Percentiles rank a stretch among this genome's conserved stretches.
phyloP scores from a whole-genome alignment of 192 early-diverging fungal genomes.

The Spinellus fusiger region DNA sequence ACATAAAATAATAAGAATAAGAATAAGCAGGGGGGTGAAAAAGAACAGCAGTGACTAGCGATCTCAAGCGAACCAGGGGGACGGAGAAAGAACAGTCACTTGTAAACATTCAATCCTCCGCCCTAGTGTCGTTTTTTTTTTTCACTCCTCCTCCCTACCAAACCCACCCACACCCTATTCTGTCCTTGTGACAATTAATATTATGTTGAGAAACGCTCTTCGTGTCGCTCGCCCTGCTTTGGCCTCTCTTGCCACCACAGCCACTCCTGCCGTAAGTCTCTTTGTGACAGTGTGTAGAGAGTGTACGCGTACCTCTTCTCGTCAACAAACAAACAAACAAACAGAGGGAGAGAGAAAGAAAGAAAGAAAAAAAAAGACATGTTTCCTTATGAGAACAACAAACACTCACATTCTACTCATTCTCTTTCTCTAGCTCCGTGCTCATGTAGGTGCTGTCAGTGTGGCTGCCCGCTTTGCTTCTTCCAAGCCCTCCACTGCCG shows the following conservation, averaged over 20 bases:
- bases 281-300: background rate
- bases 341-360: background rate
- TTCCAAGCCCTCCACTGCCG: conserved; percentile 72
- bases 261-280: conserved; percentile 40
- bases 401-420: background rate
- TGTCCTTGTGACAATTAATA: conserved; percentile 2
- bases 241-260: conserved; percentile 39
- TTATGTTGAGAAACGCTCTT: conserved; percentile 48
- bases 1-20: too few relatives aligned
- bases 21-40: too few relatives aligned
- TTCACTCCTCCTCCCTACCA: background rate
- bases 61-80: too few relatives aligned
- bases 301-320: background rate
- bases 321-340: background rate
- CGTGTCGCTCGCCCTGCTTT: conserved; percentile 47
- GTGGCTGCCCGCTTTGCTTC: conserved; percentile 50
- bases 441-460: conserved; percentile 47
- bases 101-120: background rate
- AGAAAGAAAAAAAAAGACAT: background rate
- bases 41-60: too few relatives aligned
- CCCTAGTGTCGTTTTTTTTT: background rate
- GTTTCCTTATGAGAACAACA: background rate
- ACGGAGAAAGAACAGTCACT: background rate
- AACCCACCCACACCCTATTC: background rate
- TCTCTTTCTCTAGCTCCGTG: conserved; percentile 35